A percentile compares a stretch with the other conserved stretches of the same genome.
Evolutionary conservation across 441 rosid species (phyloP).

Genomic region (Arabidopsis hybrid): DNA sequence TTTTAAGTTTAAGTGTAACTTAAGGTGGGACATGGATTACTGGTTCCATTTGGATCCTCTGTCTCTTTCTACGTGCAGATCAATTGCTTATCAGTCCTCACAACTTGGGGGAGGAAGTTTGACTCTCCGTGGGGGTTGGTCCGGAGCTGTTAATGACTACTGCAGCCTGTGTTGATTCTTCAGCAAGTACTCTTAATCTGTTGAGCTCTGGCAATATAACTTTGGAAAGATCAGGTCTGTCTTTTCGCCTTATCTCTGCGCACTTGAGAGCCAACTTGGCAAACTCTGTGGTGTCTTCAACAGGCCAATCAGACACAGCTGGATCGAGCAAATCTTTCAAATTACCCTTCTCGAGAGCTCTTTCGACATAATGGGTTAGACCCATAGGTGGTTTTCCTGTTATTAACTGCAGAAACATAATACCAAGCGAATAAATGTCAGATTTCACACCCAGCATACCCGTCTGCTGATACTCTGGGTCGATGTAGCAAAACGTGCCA

Average conservation of each 20-base stretch:
- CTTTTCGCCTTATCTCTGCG: conserved; percentile 85
- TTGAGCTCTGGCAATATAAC: conserved; percentile 78
- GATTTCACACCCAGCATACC: conserved; percentile 95
- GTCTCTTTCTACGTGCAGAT: conserved; percentile 33
- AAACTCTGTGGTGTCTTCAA: conserved; percentile 71
- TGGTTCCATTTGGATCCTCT: conserved; percentile 7
- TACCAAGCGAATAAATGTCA: conserved; percentile 87
- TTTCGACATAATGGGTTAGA: conserved; percentile 76
- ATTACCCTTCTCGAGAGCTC: conserved; percentile 73
- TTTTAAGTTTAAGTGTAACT: conserved; percentile 16
- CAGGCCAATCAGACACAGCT: conserved; percentile 78
- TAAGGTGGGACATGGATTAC: conserved; percentile 31
- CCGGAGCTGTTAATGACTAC: conserved; percentile 44
- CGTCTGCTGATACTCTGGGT: conserved; percentile 96
- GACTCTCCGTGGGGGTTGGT: conserved; percentile 41
- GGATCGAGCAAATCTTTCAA: conserved; percentile 76
- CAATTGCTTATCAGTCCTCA: conserved; percentile 31
- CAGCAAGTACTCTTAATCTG: conserved; percentile 71
- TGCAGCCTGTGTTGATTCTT: conserved; percentile 50
- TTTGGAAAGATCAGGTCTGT: conserved; percentile 84
- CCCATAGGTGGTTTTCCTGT: conserved; percentile 93
- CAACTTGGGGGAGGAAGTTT: conserved; percentile 40
- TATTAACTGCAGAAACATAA: conserved; percentile 79
- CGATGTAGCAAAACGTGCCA: conserved; percentile 96
- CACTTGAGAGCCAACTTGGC: conserved; percentile 81